Conservation (phyloP, 768 basidiomycete species). For the Suillus ampliporus region DNA sequence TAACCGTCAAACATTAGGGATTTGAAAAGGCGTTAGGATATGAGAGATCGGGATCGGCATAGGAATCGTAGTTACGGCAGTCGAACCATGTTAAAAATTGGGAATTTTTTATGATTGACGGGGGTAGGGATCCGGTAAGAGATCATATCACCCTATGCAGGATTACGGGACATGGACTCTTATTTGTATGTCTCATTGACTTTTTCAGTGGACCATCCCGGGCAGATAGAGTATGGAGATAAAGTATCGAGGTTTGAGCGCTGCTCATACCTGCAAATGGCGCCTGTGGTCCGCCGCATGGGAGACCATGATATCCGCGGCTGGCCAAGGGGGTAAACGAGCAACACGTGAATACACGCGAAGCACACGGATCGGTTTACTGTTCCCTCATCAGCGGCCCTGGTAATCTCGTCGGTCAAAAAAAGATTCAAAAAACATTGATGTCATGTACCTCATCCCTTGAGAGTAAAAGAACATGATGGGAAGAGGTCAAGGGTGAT, state of each 20-base stretch:
- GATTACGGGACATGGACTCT: background rate
- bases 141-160: background rate
- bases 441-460: constrained; percentile 1
- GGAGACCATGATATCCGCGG: constrained; percentile 7
- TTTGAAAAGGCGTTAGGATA: background rate
- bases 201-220: background rate
- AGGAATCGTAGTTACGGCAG: constrained; percentile 4
- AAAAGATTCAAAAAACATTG: background rate
- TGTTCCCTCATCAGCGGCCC: background rate
- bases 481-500: constrained; percentile 9
- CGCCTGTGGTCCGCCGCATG: background rate
- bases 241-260: constrained; percentile 1
- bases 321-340: background rate
- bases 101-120: constrained; percentile 1
- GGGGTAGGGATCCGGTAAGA: background rate
- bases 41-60: constrained; percentile 4
- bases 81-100: constrained; percentile 2
- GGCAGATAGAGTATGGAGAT: constrained; percentile 5
- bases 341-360: background rate
- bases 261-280: background rate
- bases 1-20: background rate
- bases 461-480: background rate
- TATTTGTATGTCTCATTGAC: background rate
- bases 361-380: background rate
- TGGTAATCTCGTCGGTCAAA: constrained; percentile 2